phyloP scores from a whole-genome alignment of 2,329 filamentous ascomycete genomes.

The Pyrenochaeta sp. region DNA sequence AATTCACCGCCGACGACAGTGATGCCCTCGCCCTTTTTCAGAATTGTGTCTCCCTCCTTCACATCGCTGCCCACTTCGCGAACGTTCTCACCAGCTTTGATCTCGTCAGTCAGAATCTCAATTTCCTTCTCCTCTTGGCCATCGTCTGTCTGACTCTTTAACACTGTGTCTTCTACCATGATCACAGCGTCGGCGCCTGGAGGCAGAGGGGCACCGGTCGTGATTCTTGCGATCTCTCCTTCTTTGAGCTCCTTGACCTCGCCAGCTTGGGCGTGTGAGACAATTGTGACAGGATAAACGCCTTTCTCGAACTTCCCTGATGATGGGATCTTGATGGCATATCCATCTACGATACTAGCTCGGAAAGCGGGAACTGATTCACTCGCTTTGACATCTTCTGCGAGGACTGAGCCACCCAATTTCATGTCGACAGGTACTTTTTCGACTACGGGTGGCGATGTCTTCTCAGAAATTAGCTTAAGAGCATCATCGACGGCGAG shows the following conservation, averaged over 20 bases:
- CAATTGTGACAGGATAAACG: slow-evolving; percentile 81
- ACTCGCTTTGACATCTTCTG: slow-evolving; percentile 78
- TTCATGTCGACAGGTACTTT: slow-evolving; percentile 67
- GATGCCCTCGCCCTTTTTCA: slow-evolving; percentile 81
- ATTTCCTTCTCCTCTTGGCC: slow-evolving; percentile 85
- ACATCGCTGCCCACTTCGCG: slow-evolving; percentile 92
- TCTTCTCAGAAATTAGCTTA: slow-evolving; percentile 73
- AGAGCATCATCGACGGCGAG: slow-evolving; percentile 84
- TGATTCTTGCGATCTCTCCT: slow-evolving; percentile 87
- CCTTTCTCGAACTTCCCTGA: slow-evolving; percentile 68
- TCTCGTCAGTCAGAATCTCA: slow-evolving; percentile 80
- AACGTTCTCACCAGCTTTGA: slow-evolving; percentile 84
- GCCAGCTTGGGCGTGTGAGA: slow-evolving; percentile 84
- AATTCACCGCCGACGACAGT: slow-evolving; percentile 90
- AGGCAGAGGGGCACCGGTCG: slow-evolving; percentile 90
- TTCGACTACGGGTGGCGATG: slow-evolving; percentile 67
- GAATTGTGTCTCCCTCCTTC: slow-evolving; percentile 70
- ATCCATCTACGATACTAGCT: slow-evolving; percentile 96
- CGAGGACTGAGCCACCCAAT: slow-evolving; percentile 79
- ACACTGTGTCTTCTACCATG: slow-evolving; percentile 92
- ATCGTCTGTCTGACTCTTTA: slow-evolving; percentile 78
- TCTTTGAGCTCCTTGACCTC: slow-evolving; percentile 69
- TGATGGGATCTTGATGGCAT: slow-evolving; percentile 64
- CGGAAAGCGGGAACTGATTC: slow-evolving; percentile 92
- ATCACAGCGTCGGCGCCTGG: slow-evolving; percentile 88